These are phyloP conservation scores for Phyllachora maydis DNA, from an alignment of 2,329 filamentous ascomycete genomes.

Conservation along the genomic window DNA sequence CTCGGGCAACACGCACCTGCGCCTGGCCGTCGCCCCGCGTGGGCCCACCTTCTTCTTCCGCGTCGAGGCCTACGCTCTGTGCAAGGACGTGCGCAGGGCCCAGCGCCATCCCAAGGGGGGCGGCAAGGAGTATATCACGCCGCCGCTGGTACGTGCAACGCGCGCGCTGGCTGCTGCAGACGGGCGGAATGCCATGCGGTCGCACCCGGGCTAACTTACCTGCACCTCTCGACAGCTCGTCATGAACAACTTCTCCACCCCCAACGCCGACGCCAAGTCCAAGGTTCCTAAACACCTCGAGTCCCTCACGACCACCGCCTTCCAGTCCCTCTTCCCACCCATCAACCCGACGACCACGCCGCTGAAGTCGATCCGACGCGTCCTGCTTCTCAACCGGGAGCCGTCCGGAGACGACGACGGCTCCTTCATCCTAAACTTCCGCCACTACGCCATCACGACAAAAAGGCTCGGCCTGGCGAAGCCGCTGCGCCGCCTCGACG, in stretches of 20 bases:
- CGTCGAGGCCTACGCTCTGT: conserved; percentile 84
- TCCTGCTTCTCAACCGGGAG: conserved; percentile 79
- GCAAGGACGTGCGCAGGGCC: conserved; percentile 71
- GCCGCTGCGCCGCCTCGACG: conserved; percentile 63
- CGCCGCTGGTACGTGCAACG: conserved; percentile 44
- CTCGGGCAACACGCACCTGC: conserved; percentile 83
- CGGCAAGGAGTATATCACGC: conserved; percentile 67
- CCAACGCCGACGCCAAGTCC: conserved; percentile 34
- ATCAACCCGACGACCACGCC: conserved; percentile 86
- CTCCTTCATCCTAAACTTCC: conserved; percentile 65
- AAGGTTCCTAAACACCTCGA: conserved; percentile 89
- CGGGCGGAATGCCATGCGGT: too few species aligned
- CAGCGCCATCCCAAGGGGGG: conserved; percentile 67
- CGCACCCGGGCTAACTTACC: conserved; percentile 8
- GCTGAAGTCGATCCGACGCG: conserved; percentile 76
- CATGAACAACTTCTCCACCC: conserved; percentile 89
- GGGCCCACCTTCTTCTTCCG: conserved; percentile 89
- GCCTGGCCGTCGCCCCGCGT: conserved; percentile 68
- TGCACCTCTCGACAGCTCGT: conserved; percentile 48
- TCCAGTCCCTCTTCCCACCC: conserved; percentile 87
- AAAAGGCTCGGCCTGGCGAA: conserved; percentile 70
- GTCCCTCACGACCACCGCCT: conserved; percentile 77
- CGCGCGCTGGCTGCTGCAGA: conserved; percentile 1
- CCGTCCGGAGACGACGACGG: conserved; percentile 36
- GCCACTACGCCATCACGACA: conserved; percentile 91